phyloP scores from a whole-genome alignment of 495 filamentous ascomycete genomes.

The Rusavskia elegans region DNA sequence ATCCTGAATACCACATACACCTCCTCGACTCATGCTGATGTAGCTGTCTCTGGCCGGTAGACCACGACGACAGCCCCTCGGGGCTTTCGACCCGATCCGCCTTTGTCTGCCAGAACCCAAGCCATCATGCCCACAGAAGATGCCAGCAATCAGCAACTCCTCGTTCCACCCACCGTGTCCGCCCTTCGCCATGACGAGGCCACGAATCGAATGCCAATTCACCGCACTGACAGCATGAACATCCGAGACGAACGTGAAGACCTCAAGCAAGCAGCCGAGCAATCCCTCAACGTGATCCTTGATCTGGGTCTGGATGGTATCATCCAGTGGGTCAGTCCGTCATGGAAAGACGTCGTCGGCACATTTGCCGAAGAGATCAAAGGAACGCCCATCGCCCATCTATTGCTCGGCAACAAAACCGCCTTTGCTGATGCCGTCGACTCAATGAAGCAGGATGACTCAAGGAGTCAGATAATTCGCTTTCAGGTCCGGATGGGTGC shows the following conservation, averaged over 20 bases:
- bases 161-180: conserved; percentile 34
- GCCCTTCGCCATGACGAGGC: conserved; percentile 39
- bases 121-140: conserved; percentile 30
- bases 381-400: conserved; percentile 61
- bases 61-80: not conserved
- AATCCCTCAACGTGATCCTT: conserved; percentile 88
- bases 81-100: not conserved
- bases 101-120: not conserved
- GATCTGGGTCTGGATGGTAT: conserved; percentile 78
- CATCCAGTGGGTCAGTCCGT: conserved; percentile 89
- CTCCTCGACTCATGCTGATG: not conserved
- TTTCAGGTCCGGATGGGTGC: conserved; percentile 67
- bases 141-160: conserved; percentile 24
- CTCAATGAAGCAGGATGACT: conserved; percentile 83
- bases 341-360: conserved; percentile 90
- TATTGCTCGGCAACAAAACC: conserved; percentile 61
- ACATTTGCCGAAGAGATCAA: conserved; percentile 56
- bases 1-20: not conserved
- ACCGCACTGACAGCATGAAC: conserved; percentile 45
- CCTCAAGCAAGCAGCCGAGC: conserved; percentile 85
- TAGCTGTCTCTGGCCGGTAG: not conserved
- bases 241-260: conserved; percentile 76
- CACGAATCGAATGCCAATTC: conserved; percentile 30
- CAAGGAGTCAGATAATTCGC: conserved; percentile 77
- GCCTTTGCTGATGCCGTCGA: conserved; percentile 72